Conservation (phyloP, 768 basidiomycete species). For the Termitomyces bulborhizus region DNA sequence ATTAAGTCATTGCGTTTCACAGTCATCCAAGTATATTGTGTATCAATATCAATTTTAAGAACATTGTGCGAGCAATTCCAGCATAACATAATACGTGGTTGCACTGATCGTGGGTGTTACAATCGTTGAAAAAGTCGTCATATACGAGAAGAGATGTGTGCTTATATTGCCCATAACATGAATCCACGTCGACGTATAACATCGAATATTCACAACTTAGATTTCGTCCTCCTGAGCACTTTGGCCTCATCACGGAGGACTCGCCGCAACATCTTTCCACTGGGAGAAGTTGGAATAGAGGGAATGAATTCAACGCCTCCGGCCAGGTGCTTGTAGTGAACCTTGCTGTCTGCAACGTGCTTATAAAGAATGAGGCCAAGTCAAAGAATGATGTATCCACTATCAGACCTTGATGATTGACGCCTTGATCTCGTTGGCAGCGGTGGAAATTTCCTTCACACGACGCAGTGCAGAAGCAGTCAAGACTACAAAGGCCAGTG, state of each 20-base stretch:
- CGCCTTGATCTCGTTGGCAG: constrained; percentile 30
- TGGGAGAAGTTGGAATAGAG: constrained; percentile 56
- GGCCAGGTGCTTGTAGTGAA: constrained; percentile 50
- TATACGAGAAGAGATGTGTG: not conserved
- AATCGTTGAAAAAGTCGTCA: too few species aligned
- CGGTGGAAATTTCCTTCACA: constrained; percentile 21
- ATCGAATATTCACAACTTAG: constrained; percentile 2
- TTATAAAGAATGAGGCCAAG: constrained; percentile 13
- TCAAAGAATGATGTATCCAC: not conserved
- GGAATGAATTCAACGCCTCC: constrained; percentile 55
- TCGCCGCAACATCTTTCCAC: constrained; percentile 49
- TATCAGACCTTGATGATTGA: constrained; percentile 41
- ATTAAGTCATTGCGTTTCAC: too few species aligned
- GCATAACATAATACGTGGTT: too few species aligned
- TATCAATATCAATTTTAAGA: too few species aligned
- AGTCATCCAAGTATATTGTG: too few species aligned
- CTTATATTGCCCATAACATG: not conserved
- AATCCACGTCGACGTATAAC: not conserved
- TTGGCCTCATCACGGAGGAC: constrained; percentile 46
- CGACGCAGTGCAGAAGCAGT: constrained; percentile 31
- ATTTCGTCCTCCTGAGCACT: constrained; percentile 1
- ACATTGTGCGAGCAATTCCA: too few species aligned
- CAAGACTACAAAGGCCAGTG: constrained; percentile 62
- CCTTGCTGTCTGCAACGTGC: constrained; percentile 52
- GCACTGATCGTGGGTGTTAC: too few species aligned